phyloP scores from a whole-genome alignment of 1,284 basidiomycete genomes.

The Sphagnurus paluster region DNA sequence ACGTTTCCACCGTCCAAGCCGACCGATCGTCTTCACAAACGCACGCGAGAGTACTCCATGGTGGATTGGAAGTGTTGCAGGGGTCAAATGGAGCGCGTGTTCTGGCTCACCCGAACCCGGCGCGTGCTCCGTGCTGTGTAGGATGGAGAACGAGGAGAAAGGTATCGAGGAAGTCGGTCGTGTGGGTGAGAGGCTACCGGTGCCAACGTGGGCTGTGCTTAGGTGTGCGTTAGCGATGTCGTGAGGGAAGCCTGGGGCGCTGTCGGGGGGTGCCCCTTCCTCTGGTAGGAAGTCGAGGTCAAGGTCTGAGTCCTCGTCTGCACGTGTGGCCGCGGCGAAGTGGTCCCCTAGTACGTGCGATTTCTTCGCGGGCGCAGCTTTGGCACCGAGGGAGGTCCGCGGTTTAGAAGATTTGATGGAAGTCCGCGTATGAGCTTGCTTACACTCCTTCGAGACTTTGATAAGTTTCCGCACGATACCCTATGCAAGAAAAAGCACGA shows the following conservation, averaged over 20 bases:
- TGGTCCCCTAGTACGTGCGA: conserved; percentile 55
- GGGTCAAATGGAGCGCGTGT: conserved; percentile 29
- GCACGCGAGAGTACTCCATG: conserved; percentile 71
- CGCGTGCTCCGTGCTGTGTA: conserved; percentile 43
- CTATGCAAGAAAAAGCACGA: no score
- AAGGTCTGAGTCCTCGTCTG: conserved; percentile 67
- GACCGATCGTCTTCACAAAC: conserved; percentile 79
- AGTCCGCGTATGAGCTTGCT: conserved; percentile 58
- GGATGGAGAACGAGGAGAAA: conserved; percentile 43
- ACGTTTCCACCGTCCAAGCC: conserved; percentile 79
- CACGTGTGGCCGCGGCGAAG: conserved; percentile 60
- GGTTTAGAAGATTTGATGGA: conserved; percentile 28
- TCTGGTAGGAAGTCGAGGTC: conserved; percentile 70
- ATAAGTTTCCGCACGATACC: conserved; percentile 77
- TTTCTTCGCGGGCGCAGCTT: conserved; percentile 24
- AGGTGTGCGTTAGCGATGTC: conserved; percentile 44
- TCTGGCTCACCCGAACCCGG: conserved; percentile 31
- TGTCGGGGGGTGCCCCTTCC: conserved; percentile 32
- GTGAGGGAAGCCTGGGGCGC: conserved; percentile 27
- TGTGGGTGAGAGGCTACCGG: conserved; percentile 29
- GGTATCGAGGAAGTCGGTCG: conserved; percentile 46
- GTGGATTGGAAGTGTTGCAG: conserved; percentile 46
- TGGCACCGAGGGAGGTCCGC: conserved; percentile 15
- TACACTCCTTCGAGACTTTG: conserved; percentile 79
- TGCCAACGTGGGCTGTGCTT: conserved; percentile 37